Conservation (phyloP, 768 basidiomycete species). For the Termitomyces sp. region DNA sequence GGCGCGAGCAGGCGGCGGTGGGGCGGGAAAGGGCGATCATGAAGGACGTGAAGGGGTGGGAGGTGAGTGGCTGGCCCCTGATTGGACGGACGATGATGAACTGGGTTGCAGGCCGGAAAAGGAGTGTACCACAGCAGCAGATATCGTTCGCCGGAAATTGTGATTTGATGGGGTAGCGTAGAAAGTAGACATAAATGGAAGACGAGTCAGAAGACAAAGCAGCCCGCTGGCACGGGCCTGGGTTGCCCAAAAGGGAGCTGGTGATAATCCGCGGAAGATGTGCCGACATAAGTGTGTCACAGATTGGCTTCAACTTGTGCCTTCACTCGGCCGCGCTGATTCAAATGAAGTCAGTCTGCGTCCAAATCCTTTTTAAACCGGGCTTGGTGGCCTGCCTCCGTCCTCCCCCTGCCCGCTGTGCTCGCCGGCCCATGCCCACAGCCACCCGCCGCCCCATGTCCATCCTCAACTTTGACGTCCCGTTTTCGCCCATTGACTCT, state of each 20-base stretch:
- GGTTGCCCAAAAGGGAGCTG: too few species aligned
- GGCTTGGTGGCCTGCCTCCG: conserved; percentile 22
- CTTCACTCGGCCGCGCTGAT: not conserved
- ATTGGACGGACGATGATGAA: conserved; percentile 17
- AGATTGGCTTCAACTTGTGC: not conserved
- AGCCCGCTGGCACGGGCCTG: too few species aligned
- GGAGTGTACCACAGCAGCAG: conserved; percentile 80
- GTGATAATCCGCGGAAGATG: not conserved
- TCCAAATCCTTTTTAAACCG: conserved; percentile 43
- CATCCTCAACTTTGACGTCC: conserved; percentile 17
- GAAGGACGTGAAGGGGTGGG: conserved; percentile 92
- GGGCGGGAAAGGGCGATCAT: conserved; percentile 87
- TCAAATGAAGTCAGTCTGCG: conserved; percentile 4
- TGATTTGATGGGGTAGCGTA: conserved; percentile 24
- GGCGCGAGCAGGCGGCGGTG: conserved; percentile 73
- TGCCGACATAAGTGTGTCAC: conserved; percentile 11
- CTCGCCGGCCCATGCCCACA: conserved; percentile 38
- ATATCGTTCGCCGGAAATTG: conserved; percentile 50
- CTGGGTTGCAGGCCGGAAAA: conserved; percentile 65
- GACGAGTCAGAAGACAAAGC: too few species aligned
- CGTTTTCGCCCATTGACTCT: too few species aligned
- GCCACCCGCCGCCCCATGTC: conserved; percentile 28
- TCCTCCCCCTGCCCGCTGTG: conserved; percentile 25
- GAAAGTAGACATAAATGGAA: conserved; percentile 5
- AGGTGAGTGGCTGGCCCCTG: conserved; percentile 56